phyloP scores from a whole-genome alignment of 257 asterid genomes.

The Jasminum sambac region DNA sequence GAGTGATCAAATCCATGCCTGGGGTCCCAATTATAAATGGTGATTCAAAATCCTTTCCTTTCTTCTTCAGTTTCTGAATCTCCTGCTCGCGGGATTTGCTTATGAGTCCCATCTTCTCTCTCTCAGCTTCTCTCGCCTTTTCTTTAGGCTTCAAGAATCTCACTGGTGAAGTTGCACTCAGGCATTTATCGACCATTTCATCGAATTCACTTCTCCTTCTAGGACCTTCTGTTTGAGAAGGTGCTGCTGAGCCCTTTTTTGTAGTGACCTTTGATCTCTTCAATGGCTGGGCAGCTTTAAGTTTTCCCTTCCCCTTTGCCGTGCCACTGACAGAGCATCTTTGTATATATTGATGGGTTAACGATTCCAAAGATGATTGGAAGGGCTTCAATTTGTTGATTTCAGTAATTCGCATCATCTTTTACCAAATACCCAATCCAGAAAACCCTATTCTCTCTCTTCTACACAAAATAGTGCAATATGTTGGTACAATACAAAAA shows the following conservation, averaged over 20 bases:
- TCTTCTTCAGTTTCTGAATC: constrained; percentile 55
- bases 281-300: constrained; percentile 58
- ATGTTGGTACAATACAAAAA: background rate
- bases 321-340: constrained; percentile 86
- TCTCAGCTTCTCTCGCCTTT: constrained; percentile 57
- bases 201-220: constrained; percentile 56
- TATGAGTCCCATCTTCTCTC: constrained; percentile 81
- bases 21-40: constrained; percentile 73
- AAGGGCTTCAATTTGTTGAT: constrained; percentile 46
- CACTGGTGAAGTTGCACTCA: constrained; percentile 62
- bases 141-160: constrained; percentile 79
- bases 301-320: constrained; percentile 81
- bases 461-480: background rate
- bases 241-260: constrained; percentile 50
- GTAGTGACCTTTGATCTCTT: constrained; percentile 64
- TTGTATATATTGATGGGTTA: constrained; percentile 59
- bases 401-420: constrained; percentile 36
- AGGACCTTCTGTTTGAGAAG: constrained; percentile 48
- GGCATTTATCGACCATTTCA: constrained; percentile 63
- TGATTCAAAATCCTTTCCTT: constrained; percentile 43
- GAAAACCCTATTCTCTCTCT: background rate
- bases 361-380: constrained; percentile 42
- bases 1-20: constrained; percentile 67
- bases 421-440: constrained; percentile 12
- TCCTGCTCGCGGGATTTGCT: constrained; percentile 67